phyloP scores from a whole-genome alignment of 2,329 filamentous ascomycete genomes.

The Dothideomycetidae sp. region DNA sequence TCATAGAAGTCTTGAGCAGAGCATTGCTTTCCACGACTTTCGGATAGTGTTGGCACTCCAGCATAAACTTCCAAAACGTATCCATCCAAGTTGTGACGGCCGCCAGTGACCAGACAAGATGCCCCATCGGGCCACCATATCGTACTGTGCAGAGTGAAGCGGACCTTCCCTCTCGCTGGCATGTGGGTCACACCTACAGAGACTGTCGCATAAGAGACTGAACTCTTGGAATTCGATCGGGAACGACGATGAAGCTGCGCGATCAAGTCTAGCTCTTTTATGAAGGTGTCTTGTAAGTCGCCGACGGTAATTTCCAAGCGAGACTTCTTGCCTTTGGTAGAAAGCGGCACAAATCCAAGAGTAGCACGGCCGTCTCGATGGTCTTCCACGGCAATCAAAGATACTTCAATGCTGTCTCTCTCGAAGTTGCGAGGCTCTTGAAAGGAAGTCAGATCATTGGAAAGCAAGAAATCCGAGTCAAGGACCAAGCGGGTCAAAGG shows the following conservation, averaged over 20 bases:
- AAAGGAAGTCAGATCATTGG: too few species aligned
- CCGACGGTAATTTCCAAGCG: neutral
- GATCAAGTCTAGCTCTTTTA: neutral
- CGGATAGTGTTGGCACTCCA: slow-evolving; percentile 13
- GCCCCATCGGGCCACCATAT: slow-evolving; percentile 19
- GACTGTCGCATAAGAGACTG: neutral
- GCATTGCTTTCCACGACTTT: slow-evolving; percentile 23
- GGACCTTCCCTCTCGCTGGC: neutral
- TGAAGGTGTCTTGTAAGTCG: neutral
- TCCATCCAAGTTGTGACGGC: slow-evolving; percentile 10
- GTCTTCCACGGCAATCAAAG: neutral
- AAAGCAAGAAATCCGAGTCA: too few species aligned
- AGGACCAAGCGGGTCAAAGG: too few species aligned
- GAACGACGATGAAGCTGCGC: slow-evolving; percentile 5
- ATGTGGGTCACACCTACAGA: neutral
- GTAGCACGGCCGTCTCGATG: neutral
- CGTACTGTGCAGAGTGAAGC: slow-evolving; percentile 10
- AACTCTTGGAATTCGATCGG: neutral
- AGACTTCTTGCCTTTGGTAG: neutral
- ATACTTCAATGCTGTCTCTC: neutral
- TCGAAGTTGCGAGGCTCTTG: too few species aligned
- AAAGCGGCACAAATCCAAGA: neutral
- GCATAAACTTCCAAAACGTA: slow-evolving; percentile 12
- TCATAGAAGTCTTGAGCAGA: slow-evolving; percentile 52
- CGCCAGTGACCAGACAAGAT: slow-evolving; percentile 19